Evolutionary conservation across 352 stramenopile species (phyloP).

Genomic region (Globisporangium emineosum): DNA sequence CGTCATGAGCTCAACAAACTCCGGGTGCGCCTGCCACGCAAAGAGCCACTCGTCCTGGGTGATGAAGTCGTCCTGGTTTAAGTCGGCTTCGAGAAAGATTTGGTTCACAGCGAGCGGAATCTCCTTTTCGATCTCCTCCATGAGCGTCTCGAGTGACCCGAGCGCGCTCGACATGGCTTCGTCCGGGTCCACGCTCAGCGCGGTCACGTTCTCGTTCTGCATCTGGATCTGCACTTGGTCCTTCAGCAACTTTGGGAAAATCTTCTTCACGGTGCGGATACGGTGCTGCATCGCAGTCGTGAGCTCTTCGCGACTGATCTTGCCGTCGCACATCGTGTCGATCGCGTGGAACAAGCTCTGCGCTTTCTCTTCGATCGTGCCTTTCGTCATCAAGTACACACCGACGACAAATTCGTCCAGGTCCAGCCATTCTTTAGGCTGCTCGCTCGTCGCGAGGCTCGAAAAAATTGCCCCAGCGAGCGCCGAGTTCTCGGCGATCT

Average conservation of each 20-base stretch:
- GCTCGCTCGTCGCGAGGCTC: slow-evolving; percentile 55
- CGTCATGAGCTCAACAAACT: slow-evolving; percentile 82
- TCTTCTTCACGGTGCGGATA: slow-evolving; percentile 66
- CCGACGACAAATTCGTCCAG: slow-evolving; percentile 80
- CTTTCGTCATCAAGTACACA: slow-evolving; percentile 80
- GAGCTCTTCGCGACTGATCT: slow-evolving; percentile 78
- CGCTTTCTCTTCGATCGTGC: slow-evolving; percentile 76
- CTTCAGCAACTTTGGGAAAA: slow-evolving; percentile 70
- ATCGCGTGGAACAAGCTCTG: slow-evolving; percentile 75
- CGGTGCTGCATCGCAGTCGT: slow-evolving; percentile 62
- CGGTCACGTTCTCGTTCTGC: slow-evolving; percentile 35
- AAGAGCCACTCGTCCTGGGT: slow-evolving; percentile 80
- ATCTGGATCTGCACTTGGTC: slow-evolving; percentile 75
- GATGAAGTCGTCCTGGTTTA: slow-evolving; percentile 81
- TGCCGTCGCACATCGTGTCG: slow-evolving; percentile 57
- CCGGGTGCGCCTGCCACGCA: slow-evolving; percentile 69
- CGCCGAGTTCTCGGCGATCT: slow-evolving; percentile 56
- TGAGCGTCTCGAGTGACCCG: slow-evolving; percentile 57
- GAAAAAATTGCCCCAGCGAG: slow-evolving; percentile 74
- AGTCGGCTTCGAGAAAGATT: slow-evolving; percentile 74
- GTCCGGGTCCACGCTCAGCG: slow-evolving; percentile 37
- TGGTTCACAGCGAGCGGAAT: slow-evolving; percentile 83
- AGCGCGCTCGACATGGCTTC: slow-evolving; percentile 53
- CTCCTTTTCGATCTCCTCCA: slow-evolving; percentile 78
- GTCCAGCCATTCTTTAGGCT: slow-evolving; percentile 59